These are phyloP conservation scores for Colletotrichum scovillei DNA, from an alignment of 2,329 filamentous ascomycete genomes.

Conservation along the genomic window DNA sequence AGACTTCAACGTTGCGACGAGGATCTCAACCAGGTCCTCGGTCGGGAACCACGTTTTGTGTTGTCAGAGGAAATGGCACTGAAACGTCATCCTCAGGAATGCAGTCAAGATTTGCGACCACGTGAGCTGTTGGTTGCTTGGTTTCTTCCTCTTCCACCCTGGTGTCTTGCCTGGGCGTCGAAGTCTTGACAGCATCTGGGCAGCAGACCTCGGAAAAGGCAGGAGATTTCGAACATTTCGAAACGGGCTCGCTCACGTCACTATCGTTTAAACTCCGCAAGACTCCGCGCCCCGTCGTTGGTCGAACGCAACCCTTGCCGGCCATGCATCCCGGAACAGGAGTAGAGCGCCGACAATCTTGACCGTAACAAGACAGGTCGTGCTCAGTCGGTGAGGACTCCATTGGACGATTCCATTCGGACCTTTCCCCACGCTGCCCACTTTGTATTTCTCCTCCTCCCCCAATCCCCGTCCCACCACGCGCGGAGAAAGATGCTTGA, in stretches of 20 bases:
- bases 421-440: constrained; percentile 14
- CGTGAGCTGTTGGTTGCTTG: neutral
- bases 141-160: too few species aligned
- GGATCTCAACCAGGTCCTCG: neutral
- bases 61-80: constrained; percentile 4
- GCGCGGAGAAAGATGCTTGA: constrained; percentile 2
- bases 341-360: constrained; percentile 1
- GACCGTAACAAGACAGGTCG: neutral
- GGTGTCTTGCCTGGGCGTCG: neutral
- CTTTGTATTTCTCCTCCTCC: neutral
- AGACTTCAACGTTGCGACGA: neutral
- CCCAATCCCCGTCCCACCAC: neutral
- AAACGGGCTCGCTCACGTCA: constrained; percentile 28
- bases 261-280: constrained; percentile 30
- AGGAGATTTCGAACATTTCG: constrained; percentile 22
- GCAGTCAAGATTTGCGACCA: neutral
- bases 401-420: constrained; percentile 8
- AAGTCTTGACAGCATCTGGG: neutral
- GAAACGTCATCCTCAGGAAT: constrained; percentile 10
- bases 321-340: constrained; percentile 7
- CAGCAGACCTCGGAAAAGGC: neutral
- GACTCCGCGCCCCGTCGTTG: constrained; percentile 19
- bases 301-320: neutral
- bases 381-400: neutral
- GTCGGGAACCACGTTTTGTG: constrained; percentile 5